Conservation (phyloP, 441 rosid genomes). For the Flueggea neowawraea region DNA sequence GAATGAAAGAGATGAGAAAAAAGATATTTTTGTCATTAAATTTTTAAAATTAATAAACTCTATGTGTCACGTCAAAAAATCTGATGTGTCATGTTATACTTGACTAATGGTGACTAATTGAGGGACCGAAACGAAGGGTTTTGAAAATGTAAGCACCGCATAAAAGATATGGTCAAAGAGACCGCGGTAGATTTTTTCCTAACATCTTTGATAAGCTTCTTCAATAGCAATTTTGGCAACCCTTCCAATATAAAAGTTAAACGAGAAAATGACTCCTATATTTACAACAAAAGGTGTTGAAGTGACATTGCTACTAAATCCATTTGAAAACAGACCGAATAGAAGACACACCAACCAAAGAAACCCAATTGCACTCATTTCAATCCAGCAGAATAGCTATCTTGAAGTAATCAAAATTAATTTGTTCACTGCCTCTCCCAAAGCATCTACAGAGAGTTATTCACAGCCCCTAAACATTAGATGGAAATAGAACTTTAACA, state of each 20-base stretch:
- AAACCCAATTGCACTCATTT: constrained; percentile 36
- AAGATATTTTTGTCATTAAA: too few relatives aligned
- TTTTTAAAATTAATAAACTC: too few relatives aligned
- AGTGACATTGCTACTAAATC: constrained; percentile 34
- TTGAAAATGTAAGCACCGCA: too few relatives aligned
- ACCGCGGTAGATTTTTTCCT: too few relatives aligned
- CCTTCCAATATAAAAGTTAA: constrained; percentile 65
- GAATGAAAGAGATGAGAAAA: too few relatives aligned
- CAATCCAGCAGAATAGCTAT: constrained; percentile 9
- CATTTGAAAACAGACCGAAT: constrained; percentile 31
- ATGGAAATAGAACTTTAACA: constrained; percentile 7
- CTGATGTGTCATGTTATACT: too few relatives aligned
- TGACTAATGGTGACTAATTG: too few relatives aligned
- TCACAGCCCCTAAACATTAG: constrained; percentile 13
- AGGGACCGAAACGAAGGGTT: too few relatives aligned
- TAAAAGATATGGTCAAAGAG: too few relatives aligned
- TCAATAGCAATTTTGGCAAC: constrained; percentile 88
- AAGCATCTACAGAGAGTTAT: constrained; percentile 6
- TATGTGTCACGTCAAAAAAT: too few relatives aligned
- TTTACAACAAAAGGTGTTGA: constrained; percentile 63
- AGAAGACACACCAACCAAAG: constrained; percentile 28
- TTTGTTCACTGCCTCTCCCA: constrained; percentile 9
- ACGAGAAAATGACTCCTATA: constrained; percentile 66
- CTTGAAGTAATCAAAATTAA: constrained; percentile 12
- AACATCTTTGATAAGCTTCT: constrained; percentile 83